Conservation (phyloP, 108 stramenopile species). For the Cyclotella kingstonii region DNA sequence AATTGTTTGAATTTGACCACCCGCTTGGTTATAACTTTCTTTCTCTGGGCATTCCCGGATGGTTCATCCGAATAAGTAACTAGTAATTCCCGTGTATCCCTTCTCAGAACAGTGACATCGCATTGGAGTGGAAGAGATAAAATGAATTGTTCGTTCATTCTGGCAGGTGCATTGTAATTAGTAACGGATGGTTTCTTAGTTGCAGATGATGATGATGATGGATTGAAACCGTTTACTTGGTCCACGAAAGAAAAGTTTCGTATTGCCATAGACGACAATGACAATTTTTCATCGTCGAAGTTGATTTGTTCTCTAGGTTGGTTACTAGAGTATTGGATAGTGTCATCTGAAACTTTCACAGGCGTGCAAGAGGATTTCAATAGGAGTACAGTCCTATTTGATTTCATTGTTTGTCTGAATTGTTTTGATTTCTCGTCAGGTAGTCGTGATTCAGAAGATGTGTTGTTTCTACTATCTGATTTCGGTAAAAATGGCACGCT, state of each 20-base stretch:
- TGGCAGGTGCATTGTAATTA: neutral
- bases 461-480: neutral
- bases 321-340: neutral
- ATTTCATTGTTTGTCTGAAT: too few relatives aligned
- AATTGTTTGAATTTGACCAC: neutral
- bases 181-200: too few relatives aligned
- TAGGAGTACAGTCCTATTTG: conserved; percentile 16
- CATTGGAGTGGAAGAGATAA: conserved; percentile 32
- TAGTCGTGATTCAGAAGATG: neutral
- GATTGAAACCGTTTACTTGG: too few relatives aligned
- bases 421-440: too few relatives aligned
- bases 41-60: neutral
- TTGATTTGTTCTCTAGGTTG: neutral
- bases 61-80: neutral
- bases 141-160: neutral
- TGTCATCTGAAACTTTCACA: neutral
- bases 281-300: neutral
- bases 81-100: neutral
- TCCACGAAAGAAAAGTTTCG: neutral
- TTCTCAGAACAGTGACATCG: conserved; percentile 23
- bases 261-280: too few relatives aligned
- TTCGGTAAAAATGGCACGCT: neutral
- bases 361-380: conserved; percentile 18
- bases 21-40: neutral
- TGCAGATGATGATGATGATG: too few relatives aligned